A percentile compares a stretch with the other conserved stretches of the same genome.
Evolutionary conservation across 1,284 basidiomycete genomes (phyloP).

Genomic region (Ceraceosorus bombacis): DNA sequence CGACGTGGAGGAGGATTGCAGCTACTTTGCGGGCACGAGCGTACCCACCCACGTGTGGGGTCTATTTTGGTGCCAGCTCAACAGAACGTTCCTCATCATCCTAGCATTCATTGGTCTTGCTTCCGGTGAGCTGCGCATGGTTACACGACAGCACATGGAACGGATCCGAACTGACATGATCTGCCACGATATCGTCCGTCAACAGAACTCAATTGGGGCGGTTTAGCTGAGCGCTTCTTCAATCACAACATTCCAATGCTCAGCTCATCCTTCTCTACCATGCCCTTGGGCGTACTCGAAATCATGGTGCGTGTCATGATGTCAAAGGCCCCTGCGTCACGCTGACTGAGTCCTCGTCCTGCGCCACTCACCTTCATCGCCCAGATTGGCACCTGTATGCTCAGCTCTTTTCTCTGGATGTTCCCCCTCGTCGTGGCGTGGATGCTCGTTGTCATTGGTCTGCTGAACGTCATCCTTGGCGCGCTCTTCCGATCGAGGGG

Average conservation of each 20-base stretch:
- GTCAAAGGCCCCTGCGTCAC: not conserved
- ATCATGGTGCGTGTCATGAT: slow-evolving; percentile 11
- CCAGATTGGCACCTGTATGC: slow-evolving; percentile 8
- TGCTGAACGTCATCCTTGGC: not conserved
- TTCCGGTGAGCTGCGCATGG: not conserved
- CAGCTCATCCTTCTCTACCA: slow-evolving; percentile 24
- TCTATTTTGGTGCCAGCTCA: slow-evolving; percentile 29
- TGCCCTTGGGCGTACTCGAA: slow-evolving; percentile 21
- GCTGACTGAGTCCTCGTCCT: slow-evolving; percentile 12
- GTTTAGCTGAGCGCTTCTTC: slow-evolving; percentile 19
- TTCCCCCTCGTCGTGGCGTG: slow-evolving; percentile 19
- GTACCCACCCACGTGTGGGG: slow-evolving; percentile 27
- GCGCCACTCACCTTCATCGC: not conserved
- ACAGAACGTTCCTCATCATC: slow-evolving; percentile 18
- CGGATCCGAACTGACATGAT: no score
- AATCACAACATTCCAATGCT: slow-evolving; percentile 26
- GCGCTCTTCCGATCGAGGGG: not conserved
- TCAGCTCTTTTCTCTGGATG: slow-evolving; percentile 11
- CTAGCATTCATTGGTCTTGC: slow-evolving; percentile 14
- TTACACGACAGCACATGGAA: not conserved
- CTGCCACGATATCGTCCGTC: not conserved
- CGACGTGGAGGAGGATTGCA: slow-evolving; percentile 15
- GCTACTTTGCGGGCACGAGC: slow-evolving; percentile 26
- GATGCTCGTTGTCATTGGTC: slow-evolving; percentile 16
- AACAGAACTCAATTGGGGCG: slow-evolving; percentile 23